Conservation (phyloP, 2,329 filamentous ascomycete genomes). For the Fusarium pseudonygamai region DNA sequence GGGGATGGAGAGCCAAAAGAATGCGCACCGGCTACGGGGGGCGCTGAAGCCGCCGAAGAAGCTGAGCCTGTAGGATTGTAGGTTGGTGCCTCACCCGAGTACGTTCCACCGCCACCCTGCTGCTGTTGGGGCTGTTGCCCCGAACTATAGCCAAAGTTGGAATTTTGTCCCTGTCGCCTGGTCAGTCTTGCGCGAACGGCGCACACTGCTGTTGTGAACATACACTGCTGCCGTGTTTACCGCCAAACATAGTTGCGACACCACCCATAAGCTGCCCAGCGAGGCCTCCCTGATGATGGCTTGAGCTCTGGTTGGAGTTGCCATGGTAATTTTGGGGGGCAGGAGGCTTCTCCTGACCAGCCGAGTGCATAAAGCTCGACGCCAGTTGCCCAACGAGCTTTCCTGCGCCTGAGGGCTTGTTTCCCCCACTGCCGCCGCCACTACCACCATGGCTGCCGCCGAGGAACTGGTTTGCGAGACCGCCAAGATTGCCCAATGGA, state of each 20-base stretch:
- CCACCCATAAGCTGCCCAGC: slow-evolving; percentile 65
- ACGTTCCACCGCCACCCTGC: slow-evolving; percentile 45
- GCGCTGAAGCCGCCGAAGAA: slow-evolving; percentile 41
- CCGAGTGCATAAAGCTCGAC: slow-evolving; percentile 63
- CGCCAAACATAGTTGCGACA: slow-evolving; percentile 63
- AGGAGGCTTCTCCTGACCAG: slow-evolving; percentile 56
- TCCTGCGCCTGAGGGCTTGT: slow-evolving; percentile 55
- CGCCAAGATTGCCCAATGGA: slow-evolving; percentile 52
- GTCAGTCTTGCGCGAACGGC: slow-evolving; percentile 19
- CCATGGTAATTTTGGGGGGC: slow-evolving; percentile 60
- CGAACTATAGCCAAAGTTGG: slow-evolving; percentile 67
- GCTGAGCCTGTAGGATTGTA: slow-evolving; percentile 50
- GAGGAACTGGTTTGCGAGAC: slow-evolving; percentile 59
- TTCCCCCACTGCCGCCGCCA: slow-evolving; percentile 46
- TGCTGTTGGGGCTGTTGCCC: slow-evolving; percentile 52
- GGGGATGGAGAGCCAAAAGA: slow-evolving; percentile 41
- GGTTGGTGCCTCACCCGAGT: slow-evolving; percentile 69
- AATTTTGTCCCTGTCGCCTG: slow-evolving; percentile 56
- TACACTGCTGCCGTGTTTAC: slow-evolving; percentile 52
- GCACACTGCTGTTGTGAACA: slow-evolving; percentile 25
- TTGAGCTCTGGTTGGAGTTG: slow-evolving; percentile 51
- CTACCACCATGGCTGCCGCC: slow-evolving; percentile 45
- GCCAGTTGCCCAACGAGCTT: slow-evolving; percentile 67
- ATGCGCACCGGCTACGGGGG: slow-evolving; percentile 41
- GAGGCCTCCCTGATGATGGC: slow-evolving; percentile 57